These are phyloP conservation scores for Saccharum officinarum DNA, from an alignment of 176 grass and related monocot genomes.

Conservation along the genomic window DNA sequence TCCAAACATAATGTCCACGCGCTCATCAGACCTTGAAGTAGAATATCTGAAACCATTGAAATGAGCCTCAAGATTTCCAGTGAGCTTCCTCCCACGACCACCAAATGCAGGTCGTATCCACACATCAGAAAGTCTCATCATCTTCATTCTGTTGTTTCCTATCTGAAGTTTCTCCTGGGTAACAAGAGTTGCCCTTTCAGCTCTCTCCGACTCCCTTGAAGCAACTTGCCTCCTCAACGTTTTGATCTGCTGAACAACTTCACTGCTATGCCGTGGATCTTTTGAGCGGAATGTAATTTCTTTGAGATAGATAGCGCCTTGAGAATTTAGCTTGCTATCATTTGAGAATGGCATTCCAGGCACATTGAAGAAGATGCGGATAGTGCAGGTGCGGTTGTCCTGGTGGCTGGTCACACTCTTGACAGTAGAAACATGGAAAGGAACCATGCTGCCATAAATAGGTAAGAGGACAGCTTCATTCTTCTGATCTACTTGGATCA, in stretches of 20 bases:
- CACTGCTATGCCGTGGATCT: slow-evolving; percentile 76
- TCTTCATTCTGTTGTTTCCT: slow-evolving; percentile 64
- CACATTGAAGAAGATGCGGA: slow-evolving; percentile 80
- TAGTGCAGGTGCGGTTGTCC: slow-evolving; percentile 72
- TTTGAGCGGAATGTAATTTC: slow-evolving; percentile 85
- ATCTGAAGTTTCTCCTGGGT: slow-evolving; percentile 88
- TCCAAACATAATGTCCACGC: slow-evolving; percentile 81
- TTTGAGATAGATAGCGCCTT: slow-evolving; percentile 77
- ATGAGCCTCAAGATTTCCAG: slow-evolving; percentile 80
- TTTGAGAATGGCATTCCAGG: slow-evolving; percentile 83
- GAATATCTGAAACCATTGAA: slow-evolving; percentile 88
- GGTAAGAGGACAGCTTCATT: slow-evolving; percentile 89
- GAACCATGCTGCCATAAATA: slow-evolving; percentile 80
- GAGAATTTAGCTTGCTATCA: slow-evolving; percentile 66
- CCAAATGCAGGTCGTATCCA: slow-evolving; percentile 89
- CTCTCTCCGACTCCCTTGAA: slow-evolving; percentile 85
- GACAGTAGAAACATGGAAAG: slow-evolving; percentile 91
- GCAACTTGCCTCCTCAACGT: slow-evolving; percentile 83
- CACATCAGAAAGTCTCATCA: slow-evolving; percentile 68
- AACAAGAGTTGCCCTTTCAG: slow-evolving; percentile 89
- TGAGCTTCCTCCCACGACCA: slow-evolving; percentile 70
- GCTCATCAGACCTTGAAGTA: slow-evolving; percentile 69
- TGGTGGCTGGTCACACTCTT: slow-evolving; percentile 79
- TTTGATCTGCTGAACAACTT: slow-evolving; percentile 89
- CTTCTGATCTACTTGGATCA: slow-evolving; percentile 85